Percentiles rank a stretch among this genome's conserved stretches.
These are phyloP conservation scores for Coemansia sp. DNA, from an alignment of 192 early-diverging fungal genomes.

Conservation along the genomic window DNA sequence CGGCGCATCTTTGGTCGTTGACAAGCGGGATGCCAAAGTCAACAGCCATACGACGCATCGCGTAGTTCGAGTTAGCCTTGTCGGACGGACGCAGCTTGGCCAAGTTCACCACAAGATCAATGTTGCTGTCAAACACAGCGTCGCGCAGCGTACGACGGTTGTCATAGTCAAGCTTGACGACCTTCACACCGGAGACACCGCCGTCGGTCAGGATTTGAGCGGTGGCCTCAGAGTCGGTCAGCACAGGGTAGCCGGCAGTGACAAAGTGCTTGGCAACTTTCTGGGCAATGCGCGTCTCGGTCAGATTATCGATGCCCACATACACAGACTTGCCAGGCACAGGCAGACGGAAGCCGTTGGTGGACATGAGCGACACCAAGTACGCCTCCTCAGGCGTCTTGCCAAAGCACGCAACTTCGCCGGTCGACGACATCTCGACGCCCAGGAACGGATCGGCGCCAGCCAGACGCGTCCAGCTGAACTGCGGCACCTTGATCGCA, in stretches of 20 bases:
- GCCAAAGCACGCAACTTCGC: slow-evolving; percentile 98
- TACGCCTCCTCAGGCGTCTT: slow-evolving; percentile 86
- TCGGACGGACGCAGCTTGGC: slow-evolving; percentile 64
- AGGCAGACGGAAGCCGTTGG: slow-evolving; percentile 91
- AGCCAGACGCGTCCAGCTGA: slow-evolving; percentile 91
- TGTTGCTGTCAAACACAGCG: slow-evolving; percentile 59
- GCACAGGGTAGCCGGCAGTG: slow-evolving; percentile 66
- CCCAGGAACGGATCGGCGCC: slow-evolving; percentile 96
- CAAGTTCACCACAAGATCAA: slow-evolving; percentile 73
- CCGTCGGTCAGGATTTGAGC: slow-evolving; percentile 50
- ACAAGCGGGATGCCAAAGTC: slow-evolving; percentile 95
- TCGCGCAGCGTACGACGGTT: slow-evolving; percentile 62
- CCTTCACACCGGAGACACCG: slow-evolving; percentile 31
- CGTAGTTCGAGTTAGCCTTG: slow-evolving; percentile 68
- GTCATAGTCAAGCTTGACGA: slow-evolving; percentile 55
- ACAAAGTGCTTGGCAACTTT: slow-evolving; percentile 66
- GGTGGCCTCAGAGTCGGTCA: slow-evolving; percentile 65
- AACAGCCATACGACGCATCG: slow-evolving; percentile 88
- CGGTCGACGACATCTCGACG: slow-evolving; percentile 98
- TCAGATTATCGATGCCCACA: slow-evolving; percentile 73
- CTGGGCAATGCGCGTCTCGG: slow-evolving; percentile 65
- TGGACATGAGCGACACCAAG: slow-evolving; percentile 75
- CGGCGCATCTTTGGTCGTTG: slow-evolving; percentile 92
- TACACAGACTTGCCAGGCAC: slow-evolving; percentile 60
- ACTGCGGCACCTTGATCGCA: slow-evolving; percentile 93